phyloP scores from a whole-genome alignment of 164 flowering plant species.

The Platanus orientalis region DNA sequence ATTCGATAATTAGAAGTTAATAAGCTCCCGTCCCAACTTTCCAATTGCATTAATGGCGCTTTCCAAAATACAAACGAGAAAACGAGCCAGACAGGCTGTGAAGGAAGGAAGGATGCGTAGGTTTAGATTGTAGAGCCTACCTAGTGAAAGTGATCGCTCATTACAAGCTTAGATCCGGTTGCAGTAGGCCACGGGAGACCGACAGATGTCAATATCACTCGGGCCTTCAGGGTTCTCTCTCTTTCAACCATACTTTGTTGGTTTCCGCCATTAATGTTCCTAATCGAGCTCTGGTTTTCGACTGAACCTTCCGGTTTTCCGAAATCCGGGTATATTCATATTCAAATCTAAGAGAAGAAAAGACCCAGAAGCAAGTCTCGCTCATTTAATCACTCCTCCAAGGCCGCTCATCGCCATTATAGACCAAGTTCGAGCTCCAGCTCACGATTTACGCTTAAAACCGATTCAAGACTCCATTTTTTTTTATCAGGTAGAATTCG shows the following conservation, averaged over 20 bases:
- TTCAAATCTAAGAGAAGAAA: not conserved
- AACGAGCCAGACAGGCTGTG: constrained; percentile 17
- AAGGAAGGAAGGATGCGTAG: not conserved
- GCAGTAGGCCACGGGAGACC: not conserved
- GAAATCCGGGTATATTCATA: not conserved
- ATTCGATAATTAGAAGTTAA: not conserved
- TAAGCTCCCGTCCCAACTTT: constrained; percentile 2
- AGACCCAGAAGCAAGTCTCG: not conserved
- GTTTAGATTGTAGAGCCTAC: not conserved
- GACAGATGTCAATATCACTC: too few relatives aligned
- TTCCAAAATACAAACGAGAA: constrained; percentile 9
- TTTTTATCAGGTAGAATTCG: not conserved
- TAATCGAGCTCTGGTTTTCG: not conserved
- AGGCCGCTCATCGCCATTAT: too few relatives aligned
- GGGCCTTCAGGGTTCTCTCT: not conserved
- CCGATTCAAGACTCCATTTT: too few relatives aligned
- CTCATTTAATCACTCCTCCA: not conserved
- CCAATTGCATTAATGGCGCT: constrained; percentile 10
- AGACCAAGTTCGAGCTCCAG: too few relatives aligned
- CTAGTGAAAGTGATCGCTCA: constrained; percentile 17
- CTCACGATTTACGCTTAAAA: not conserved
- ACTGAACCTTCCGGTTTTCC: not conserved
- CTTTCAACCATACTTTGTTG: not conserved
- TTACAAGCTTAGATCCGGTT: constrained; percentile 2
- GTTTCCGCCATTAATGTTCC: constrained; percentile 10